These are phyloP conservation scores for Phytophthora pluvialis DNA, from an alignment of 352 stramenopile species.

Conservation along the genomic window DNA sequence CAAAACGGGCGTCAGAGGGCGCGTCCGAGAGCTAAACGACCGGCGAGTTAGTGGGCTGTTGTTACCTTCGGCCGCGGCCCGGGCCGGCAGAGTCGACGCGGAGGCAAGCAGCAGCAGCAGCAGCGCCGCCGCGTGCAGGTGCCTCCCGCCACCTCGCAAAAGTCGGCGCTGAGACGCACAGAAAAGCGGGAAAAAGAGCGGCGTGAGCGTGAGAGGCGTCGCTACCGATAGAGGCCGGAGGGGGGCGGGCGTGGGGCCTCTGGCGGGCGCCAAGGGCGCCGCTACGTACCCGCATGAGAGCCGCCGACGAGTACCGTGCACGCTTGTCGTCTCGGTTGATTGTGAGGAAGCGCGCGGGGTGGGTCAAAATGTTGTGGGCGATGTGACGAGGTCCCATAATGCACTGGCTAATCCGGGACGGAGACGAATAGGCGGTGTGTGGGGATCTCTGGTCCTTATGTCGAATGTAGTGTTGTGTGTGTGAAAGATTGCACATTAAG, in stretches of 20 bases:
- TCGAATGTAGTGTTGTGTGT: background rate
- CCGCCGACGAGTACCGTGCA: slow-evolving; percentile 26
- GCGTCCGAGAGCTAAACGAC: background rate
- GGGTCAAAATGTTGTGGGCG: slow-evolving; percentile 1
- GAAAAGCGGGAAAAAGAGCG: slow-evolving; percentile 4
- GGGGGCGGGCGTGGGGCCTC: background rate
- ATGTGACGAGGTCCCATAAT: slow-evolving; percentile 30
- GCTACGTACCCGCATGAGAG: slow-evolving; percentile 33
- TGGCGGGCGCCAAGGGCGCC: background rate
- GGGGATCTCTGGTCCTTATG: background rate
- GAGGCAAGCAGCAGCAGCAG: slow-evolving; percentile 35
- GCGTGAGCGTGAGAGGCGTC: slow-evolving; percentile 6
- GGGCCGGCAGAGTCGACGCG: slow-evolving; percentile 18
- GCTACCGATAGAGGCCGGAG: slow-evolving; percentile 11
- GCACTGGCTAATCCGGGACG: slow-evolving; percentile 1
- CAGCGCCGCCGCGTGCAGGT: slow-evolving; percentile 26
- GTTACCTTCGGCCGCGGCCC: slow-evolving; percentile 17
- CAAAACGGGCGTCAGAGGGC: slow-evolving; percentile 9
- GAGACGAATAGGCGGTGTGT: background rate
- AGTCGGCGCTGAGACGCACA: slow-evolving; percentile 33
- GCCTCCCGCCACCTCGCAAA: slow-evolving; percentile 28
- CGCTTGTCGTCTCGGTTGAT: slow-evolving; percentile 22
- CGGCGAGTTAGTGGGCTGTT: background rate
- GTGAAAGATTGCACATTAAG: background rate
- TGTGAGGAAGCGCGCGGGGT: slow-evolving; percentile 15